These are phyloP conservation scores for Aspergillus panamensis DNA, from an alignment of 495 filamentous ascomycete species.

Conservation along the genomic window DNA sequence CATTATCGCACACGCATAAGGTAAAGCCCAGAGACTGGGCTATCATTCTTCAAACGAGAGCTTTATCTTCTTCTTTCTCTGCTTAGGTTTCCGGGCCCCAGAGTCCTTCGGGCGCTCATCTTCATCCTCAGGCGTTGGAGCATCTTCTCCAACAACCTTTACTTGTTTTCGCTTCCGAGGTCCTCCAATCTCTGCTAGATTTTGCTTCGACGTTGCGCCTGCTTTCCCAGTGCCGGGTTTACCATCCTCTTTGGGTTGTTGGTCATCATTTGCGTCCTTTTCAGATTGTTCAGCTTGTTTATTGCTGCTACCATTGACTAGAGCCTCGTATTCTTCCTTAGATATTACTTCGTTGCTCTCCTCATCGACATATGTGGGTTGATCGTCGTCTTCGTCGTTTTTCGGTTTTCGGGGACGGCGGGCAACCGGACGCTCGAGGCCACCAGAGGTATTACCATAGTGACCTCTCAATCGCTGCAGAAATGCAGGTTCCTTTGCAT, in stretches of 20 bases:
- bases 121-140: slow-evolving; percentile 24
- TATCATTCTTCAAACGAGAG: slow-evolving; percentile 41
- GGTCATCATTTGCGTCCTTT: slow-evolving; percentile 14
- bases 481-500: slow-evolving; percentile 47
- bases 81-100: slow-evolving; percentile 34
- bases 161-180: slow-evolving; percentile 45
- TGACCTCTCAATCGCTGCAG: slow-evolving; percentile 44
- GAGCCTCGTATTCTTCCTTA: slow-evolving; percentile 46
- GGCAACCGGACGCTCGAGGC: slow-evolving; percentile 40
- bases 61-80: slow-evolving; percentile 48
- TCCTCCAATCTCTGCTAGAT: slow-evolving; percentile 41
- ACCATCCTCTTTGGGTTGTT: slow-evolving; percentile 15
- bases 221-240: slow-evolving; percentile 22
- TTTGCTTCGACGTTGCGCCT: slow-evolving; percentile 28
- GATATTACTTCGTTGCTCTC: slow-evolving; percentile 47
- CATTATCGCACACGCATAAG: neutral
- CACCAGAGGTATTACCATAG: slow-evolving; percentile 36
- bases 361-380: slow-evolving; percentile 48
- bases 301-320: slow-evolving; percentile 28
- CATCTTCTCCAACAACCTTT: slow-evolving; percentile 40
- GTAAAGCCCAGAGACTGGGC: neutral
- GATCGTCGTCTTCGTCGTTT: slow-evolving; percentile 42
- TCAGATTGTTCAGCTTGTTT: slow-evolving; percentile 21
- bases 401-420: slow-evolving; percentile 37
- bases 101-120: slow-evolving; percentile 25